phyloP scores from a whole-genome alignment of 192 early-diverging fungal genomes.

The Coemansia sp. region DNA sequence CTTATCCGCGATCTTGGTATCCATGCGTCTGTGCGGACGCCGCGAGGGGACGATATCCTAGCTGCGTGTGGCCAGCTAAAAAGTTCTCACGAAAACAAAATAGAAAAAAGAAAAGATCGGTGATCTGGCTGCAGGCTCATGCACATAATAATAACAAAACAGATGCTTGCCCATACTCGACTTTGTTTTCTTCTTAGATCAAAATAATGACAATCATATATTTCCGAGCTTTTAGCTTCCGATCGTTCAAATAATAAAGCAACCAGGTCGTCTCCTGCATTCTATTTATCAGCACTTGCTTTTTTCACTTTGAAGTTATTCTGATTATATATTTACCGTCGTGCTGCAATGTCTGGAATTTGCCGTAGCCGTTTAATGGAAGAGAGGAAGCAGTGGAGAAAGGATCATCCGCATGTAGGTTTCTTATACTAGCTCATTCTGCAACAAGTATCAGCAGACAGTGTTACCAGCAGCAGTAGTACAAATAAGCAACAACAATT shows the following conservation, averaged over 20 bases:
- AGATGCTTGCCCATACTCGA: background rate
- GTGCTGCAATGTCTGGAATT: constrained; percentile 69
- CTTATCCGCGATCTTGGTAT: constrained; percentile 55
- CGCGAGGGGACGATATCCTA: constrained; percentile 73
- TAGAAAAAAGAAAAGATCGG: too few species aligned
- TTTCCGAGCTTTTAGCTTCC: background rate
- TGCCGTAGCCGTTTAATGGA: constrained; percentile 79
- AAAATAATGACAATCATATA: background rate
- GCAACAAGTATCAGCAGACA: too few species aligned
- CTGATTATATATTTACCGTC: too few species aligned
- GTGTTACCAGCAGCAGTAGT: too few species aligned
- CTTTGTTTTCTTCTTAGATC: background rate
- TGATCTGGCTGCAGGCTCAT: too few species aligned
- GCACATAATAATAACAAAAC: too few species aligned
- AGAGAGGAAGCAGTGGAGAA: constrained; percentile 97
- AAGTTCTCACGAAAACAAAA: constrained; percentile 23
- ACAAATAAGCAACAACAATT: too few species aligned
- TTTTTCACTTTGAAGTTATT: background rate
- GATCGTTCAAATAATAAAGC: background rate
- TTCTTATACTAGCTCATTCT: background rate
- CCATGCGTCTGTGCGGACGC: constrained; percentile 62
- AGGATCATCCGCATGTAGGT: constrained; percentile 76
- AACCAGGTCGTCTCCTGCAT: background rate
- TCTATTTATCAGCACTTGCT: background rate
- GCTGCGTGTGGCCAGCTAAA: constrained; percentile 78